Conservation (phyloP, 2,329 filamentous ascomycete genomes). For the Cryphonectria nitschkei region DNA sequence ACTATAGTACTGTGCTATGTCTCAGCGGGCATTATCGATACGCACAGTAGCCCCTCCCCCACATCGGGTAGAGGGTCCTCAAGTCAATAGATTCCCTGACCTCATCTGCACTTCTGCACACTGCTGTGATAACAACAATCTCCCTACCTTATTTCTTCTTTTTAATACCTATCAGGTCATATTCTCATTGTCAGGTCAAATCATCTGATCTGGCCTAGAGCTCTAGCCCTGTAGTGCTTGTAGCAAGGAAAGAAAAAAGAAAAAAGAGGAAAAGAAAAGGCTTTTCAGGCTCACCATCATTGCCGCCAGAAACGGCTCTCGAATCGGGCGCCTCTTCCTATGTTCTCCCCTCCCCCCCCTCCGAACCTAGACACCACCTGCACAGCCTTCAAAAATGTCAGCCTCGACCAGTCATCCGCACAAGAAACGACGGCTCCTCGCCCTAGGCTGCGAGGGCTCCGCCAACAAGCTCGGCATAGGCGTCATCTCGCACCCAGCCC, state of each 20-base stretch:
- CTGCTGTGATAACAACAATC: not conserved
- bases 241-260: not conserved
- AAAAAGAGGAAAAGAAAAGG: not conserved
- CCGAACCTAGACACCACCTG: not conserved
- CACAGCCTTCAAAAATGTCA: conserved; percentile 15
- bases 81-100: conserved; percentile 4
- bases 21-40: conserved; percentile 4
- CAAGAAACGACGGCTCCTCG: conserved; percentile 50
- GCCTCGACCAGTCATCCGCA: conserved; percentile 1
- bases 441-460: conserved; percentile 78
- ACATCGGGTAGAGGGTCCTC: not conserved
- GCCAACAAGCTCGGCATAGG: conserved; percentile 98
- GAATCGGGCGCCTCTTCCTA: not conserved
- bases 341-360: no score
- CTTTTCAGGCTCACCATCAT: not conserved
- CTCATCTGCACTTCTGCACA: conserved; percentile 3
- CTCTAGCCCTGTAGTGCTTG: not conserved
- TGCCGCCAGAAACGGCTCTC: not conserved
- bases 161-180: not conserved
- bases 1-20: not conserved
- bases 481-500: conserved; percentile 75
- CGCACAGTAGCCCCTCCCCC: conserved; percentile 12
- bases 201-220: no score
- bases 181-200: not conserved
- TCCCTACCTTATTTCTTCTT: not conserved